Conservation (phyloP, 768 basidiomycete genomes). For the Termitomyces sp. region DNA sequence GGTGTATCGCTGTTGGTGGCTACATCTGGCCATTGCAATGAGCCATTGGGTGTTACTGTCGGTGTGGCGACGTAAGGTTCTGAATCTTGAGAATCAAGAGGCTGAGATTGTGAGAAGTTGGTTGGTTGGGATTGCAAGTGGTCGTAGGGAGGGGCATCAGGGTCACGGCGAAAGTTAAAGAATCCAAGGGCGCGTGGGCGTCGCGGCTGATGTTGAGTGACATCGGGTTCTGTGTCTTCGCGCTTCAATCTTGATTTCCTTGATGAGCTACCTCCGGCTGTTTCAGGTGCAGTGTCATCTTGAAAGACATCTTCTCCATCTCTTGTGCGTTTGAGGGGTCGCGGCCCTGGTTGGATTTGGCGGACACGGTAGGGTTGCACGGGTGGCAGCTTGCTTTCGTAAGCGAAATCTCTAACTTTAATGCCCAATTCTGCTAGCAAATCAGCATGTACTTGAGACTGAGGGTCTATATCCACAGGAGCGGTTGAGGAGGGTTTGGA, state of each 20-base stretch:
- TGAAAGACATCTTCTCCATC: conserved; percentile 15
- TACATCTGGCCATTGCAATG: conserved; percentile 33
- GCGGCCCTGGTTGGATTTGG: conserved; percentile 40
- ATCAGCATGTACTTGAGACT: conserved; percentile 13
- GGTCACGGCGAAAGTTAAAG: conserved; percentile 15
- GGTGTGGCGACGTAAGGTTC: conserved; percentile 47
- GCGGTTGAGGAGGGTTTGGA: conserved; percentile 15
- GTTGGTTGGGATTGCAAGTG: conserved; percentile 6
- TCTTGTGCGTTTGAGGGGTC: conserved; percentile 21
- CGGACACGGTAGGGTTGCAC: conserved; percentile 45
- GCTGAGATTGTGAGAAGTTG: conserved; percentile 20
- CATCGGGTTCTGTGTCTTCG: conserved; percentile 26
- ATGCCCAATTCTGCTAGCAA: conserved; percentile 28
- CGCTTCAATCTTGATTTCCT: conserved; percentile 25
- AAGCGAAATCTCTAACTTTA: conserved; percentile 60
- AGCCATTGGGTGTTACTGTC: conserved; percentile 48
- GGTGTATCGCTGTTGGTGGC: conserved; percentile 25
- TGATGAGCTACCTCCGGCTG: background rate
- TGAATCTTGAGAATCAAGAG: conserved; percentile 37
- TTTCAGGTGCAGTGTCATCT: background rate
- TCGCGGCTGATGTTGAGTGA: conserved; percentile 10
- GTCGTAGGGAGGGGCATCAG: background rate
- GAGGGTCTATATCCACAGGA: conserved; percentile 19
- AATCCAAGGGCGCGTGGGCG: conserved; percentile 19
- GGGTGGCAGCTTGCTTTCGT: conserved; percentile 60